Conservation (phyloP, 257 asterid species). For the Solanum ossicruentum region DNA sequence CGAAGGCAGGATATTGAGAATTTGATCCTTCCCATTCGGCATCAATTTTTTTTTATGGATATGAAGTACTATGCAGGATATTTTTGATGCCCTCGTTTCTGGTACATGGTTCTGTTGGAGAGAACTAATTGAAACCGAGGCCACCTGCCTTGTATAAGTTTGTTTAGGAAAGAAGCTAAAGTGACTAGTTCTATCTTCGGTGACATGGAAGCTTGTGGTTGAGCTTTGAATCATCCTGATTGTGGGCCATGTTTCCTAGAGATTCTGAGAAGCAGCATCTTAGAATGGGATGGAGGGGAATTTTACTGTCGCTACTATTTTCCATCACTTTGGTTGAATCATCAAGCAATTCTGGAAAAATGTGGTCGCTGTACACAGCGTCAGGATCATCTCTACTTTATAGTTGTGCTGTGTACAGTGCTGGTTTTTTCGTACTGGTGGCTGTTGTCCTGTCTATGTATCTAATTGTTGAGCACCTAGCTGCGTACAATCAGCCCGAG, state of each 20-base stretch:
- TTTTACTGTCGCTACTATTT: conserved; percentile 22
- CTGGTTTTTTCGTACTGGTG: conserved; percentile 65
- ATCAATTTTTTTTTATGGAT: background rate
- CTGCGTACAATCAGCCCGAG: conserved; percentile 92
- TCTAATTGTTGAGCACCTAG: conserved; percentile 84
- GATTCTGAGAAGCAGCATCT: background rate
- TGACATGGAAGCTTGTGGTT: background rate
- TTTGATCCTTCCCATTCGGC: background rate
- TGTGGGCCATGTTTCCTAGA: background rate
- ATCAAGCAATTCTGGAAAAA: conserved; percentile 31
- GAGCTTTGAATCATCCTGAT: background rate
- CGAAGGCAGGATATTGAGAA: background rate
- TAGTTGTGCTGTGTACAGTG: conserved; percentile 67
- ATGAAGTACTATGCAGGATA: background rate
- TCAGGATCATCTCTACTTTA: conserved; percentile 43
- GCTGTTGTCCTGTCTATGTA: conserved; percentile 72
- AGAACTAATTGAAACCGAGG: background rate
- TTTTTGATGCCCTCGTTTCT: background rate
- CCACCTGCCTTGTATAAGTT: background rate
- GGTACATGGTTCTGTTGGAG: background rate
- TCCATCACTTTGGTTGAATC: conserved; percentile 44
- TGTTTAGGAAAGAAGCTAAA: background rate
- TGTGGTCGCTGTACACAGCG: conserved; percentile 21
- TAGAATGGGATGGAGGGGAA: conserved; percentile 55
- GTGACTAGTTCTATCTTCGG: background rate